Evolutionary conservation across 306 rosid species (phyloP), one percentile per base, ranked within the genome.

Genomic region (Trifolium pratense): DNA sequence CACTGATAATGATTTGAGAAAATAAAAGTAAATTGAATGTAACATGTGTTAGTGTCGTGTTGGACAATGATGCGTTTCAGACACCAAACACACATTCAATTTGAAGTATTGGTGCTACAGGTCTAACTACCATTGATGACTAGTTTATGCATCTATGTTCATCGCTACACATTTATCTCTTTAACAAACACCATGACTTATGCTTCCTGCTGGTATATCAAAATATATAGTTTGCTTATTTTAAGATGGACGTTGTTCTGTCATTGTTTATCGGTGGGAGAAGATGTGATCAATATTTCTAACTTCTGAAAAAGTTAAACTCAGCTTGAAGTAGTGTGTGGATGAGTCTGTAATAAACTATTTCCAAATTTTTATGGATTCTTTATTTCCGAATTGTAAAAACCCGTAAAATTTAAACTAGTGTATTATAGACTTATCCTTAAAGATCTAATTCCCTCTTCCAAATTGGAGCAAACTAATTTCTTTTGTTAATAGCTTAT

Each of bases 71-170:
- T 3, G 2, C 7, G 2, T 32, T 1, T 34, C 9, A 34, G 7
- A 34, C 39, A 36, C 39, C 2, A 36, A 9, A 36, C 39, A 36
- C 39, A 36, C 9, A 7, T 7, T 36, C 39, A 1, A 36, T 36
- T 6, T 36, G 39, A 36, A 36, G 39, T 36, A 36, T 36, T 8
- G 1, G 39, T 36, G 39, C 39, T 36, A 36, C 8, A 36, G 37
- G 63, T 25, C 36, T 57, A 57, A 57, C 37, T 25, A 12, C 36
- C 0, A 10, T 13, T 11, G n/a, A 9, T 57, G 36, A 57, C 34
- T 58, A 23, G 62, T 56, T 56, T 56, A 56, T 3, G 62, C 61
- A 20, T 55, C 60, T 55, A 55, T 55, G 60, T 53, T 53, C 12
- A 53, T 53, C 60, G 10, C 34, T 21, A 21, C 34, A 21, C 34